A percentile compares a stretch with the other conserved stretches of the same genome.
These are phyloP conservation scores for Papiliotrema laurentii DNA, from an alignment of 1,284 basidiomycete genomes.

Conservation along the genomic window DNA sequence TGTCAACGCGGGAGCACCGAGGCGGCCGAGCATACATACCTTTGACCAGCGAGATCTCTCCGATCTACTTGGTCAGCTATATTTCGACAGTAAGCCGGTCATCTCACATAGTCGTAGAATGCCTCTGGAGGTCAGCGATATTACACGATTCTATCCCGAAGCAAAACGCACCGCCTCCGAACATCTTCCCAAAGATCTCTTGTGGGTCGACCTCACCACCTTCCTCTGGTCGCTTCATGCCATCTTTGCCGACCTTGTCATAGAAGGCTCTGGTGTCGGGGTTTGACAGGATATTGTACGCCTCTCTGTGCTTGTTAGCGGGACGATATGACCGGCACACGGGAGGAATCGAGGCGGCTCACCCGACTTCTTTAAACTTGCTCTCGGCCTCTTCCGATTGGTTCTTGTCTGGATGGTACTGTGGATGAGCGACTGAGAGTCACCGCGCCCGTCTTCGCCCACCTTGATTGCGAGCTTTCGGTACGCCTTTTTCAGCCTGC, in stretches of 20 bases:
- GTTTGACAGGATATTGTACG: slow-evolving; percentile 83
- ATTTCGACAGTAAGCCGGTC: not conserved
- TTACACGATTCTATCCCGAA: not conserved
- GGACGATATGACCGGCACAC: too few species aligned
- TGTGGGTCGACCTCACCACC: slow-evolving; percentile 64
- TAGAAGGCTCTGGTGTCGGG: slow-evolving; percentile 83
- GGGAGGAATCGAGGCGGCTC: slow-evolving; percentile 21
- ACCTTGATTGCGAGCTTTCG: slow-evolving; percentile 93
- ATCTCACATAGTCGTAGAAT: slow-evolving; percentile 69
- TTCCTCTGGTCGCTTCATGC: slow-evolving; percentile 39
- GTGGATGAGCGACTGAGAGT: not conserved
- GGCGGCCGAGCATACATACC: slow-evolving; percentile 18
- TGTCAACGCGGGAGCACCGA: too few species aligned
- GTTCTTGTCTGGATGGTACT: slow-evolving; percentile 96
- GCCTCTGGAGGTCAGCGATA: slow-evolving; percentile 29
- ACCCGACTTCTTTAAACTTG: slow-evolving; percentile 92
- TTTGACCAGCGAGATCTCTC: slow-evolving; percentile 88
- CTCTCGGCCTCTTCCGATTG: slow-evolving; percentile 77
- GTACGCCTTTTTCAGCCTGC: slow-evolving; percentile 87
- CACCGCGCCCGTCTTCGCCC: slow-evolving; percentile 17
- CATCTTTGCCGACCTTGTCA: slow-evolving; percentile 82
- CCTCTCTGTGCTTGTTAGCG: slow-evolving; percentile 58
- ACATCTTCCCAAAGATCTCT: slow-evolving; percentile 86
- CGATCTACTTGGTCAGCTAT: slow-evolving; percentile 57
- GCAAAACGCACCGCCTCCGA: slow-evolving; percentile 71